A percentile compares a stretch with the other conserved stretches of the same genome.
phyloP scores from a whole-genome alignment of 306 rosid genomes.

The Lathyrus aphaca region DNA sequence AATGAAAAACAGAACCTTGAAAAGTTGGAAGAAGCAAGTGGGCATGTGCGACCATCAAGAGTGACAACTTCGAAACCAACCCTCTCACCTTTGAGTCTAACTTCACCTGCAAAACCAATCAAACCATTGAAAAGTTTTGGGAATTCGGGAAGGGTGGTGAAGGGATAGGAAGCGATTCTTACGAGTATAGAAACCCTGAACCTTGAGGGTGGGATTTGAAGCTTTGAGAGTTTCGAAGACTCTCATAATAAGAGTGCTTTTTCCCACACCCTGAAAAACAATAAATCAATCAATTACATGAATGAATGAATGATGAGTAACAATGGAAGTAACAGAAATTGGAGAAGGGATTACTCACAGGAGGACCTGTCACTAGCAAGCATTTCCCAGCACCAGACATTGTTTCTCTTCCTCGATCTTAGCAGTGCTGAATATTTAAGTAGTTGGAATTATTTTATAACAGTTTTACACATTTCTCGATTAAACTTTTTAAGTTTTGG shows the following conservation, averaged over 20 bases:
- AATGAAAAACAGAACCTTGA: slow-evolving; percentile 50
- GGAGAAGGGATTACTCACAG: slow-evolving; percentile 46
- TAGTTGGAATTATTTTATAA: too few species aligned
- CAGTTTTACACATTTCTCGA: too few species aligned
- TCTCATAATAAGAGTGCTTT: slow-evolving; percentile 67
- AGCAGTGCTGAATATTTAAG: not conserved
- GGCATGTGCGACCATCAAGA: slow-evolving; percentile 69
- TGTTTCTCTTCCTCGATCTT: not conserved
- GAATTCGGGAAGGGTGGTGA: not conserved
- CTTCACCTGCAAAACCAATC: slow-evolving; percentile 61
- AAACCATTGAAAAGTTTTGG: not conserved
- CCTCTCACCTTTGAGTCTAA: slow-evolving; percentile 59
- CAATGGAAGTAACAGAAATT: not conserved
- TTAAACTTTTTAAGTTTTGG: too few species aligned
- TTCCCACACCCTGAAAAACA: slow-evolving; percentile 69
- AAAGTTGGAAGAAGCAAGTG: slow-evolving; percentile 63
- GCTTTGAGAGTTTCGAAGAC: slow-evolving; percentile 61
- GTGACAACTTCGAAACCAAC: slow-evolving; percentile 83
- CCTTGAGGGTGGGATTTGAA: slow-evolving; percentile 62
- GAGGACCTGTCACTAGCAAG: slow-evolving; percentile 75
- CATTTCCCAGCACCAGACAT: slow-evolving; percentile 66
- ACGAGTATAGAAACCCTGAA: slow-evolving; percentile 87
- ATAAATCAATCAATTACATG: not conserved
- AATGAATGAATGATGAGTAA: not conserved
- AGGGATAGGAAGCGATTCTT: slow-evolving; percentile 28